Base-by-base conservation (phyloP, 441 rosid genomes). In the Brassica hybrid region DNA sequence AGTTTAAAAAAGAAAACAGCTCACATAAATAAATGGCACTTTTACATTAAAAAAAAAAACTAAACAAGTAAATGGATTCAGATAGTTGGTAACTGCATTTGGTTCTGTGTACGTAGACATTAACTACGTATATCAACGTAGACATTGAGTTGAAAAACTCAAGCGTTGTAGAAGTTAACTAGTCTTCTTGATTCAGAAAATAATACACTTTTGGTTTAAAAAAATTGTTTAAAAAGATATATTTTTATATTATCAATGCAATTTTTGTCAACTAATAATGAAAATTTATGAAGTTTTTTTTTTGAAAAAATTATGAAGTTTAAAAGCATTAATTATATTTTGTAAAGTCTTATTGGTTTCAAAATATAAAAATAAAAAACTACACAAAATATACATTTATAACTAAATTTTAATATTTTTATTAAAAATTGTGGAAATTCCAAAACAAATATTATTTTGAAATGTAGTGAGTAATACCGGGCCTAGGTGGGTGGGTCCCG, bases 51-150 rank as follows among this genome's bases (percentile, higher is more conserved):
- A 7, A 9, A 43, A 17, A 11, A 10, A 66, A 2, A 9, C 59
- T 17, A 19, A n/a, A 12, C 34, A 68, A n/a, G 61, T 75, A 48
- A 32, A 61, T 69, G 60, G 34, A 38, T 54, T 36, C 75, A 69
- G 65, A 70, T 23, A 63, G 80, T 70, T 63, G 80, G 80, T 76
- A 76, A 45, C 41, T 41, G 75, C 71, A 71, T 76, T 70, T 76
- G 65, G 63, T 76, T 62, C 63, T 76, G 63, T 60, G 75, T 76
- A 64, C 59, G 59, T 38, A 3, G 14, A 76, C 65, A 70, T 76
- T 76, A 27, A 76, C 54, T 56, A n/a, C 76, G 56, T 54, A 38
- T 70, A 64, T 70, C 71, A 67, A 38, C 54, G 30, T 7, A n/a
- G 5, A 30, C 41, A 16, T 36, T 21, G 23, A 21, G 6, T 7